A percentile compares a stretch with the other conserved stretches of the same genome.
Evolutionary conservation across 2,329 filamentous ascomycete genomes (phyloP).

Genomic region (Xylaria sp.): DNA sequence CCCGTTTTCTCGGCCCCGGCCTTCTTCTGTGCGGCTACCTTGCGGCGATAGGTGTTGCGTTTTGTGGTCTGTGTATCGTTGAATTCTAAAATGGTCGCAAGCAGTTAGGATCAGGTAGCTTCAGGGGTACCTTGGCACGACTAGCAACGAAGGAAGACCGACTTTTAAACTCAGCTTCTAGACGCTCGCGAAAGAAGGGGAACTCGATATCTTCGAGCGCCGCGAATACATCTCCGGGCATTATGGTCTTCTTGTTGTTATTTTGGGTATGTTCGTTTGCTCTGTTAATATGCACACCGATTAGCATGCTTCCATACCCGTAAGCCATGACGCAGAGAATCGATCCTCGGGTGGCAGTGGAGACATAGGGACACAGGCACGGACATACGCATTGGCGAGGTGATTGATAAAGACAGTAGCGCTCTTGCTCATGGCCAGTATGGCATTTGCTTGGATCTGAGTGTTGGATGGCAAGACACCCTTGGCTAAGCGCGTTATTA

Average conservation of each 20-base stretch:
- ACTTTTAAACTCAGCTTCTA: slow-evolving; percentile 83
- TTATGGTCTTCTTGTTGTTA: slow-evolving; percentile 81
- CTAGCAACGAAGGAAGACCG: slow-evolving; percentile 48
- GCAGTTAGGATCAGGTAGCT: slow-evolving; percentile 14
- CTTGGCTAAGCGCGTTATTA: slow-evolving; percentile 82
- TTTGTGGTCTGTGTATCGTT: slow-evolving; percentile 79
- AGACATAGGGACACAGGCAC: background rate
- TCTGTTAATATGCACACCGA: slow-evolving; percentile 54
- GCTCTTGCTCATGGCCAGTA: slow-evolving; percentile 82
- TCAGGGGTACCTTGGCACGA: background rate
- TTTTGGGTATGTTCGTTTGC: slow-evolving; percentile 76
- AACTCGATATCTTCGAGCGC: slow-evolving; percentile 83
- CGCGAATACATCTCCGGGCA: slow-evolving; percentile 78
- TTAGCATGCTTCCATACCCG: slow-evolving; percentile 15
- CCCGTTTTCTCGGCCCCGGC: slow-evolving; percentile 48
- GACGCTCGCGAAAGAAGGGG: slow-evolving; percentile 72
- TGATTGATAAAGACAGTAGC: slow-evolving; percentile 88
- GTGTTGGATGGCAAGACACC: slow-evolving; percentile 83
- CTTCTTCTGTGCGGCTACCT: slow-evolving; percentile 73
- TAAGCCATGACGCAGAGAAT: background rate
- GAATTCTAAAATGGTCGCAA: slow-evolving; percentile 64
- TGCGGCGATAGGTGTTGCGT: slow-evolving; percentile 77
- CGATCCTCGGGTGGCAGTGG: background rate
- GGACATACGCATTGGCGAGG: slow-evolving; percentile 75
- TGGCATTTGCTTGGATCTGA: slow-evolving; percentile 84